These are phyloP conservation scores for Trametes cinnabarina DNA, from an alignment of 768 basidiomycete genomes.

Conservation along the genomic window DNA sequence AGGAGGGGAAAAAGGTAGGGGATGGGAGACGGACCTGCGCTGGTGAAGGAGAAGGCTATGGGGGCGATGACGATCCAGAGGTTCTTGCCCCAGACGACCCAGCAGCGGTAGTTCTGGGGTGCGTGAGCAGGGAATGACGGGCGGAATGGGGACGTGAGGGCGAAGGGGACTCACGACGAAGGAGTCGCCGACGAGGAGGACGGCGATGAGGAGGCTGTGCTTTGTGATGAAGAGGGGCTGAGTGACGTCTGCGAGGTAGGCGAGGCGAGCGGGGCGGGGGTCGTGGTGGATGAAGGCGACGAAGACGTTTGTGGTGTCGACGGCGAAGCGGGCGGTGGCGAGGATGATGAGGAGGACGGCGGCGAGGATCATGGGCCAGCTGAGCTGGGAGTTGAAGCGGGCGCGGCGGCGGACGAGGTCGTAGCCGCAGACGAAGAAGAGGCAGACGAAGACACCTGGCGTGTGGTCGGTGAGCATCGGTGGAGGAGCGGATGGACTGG, in stretches of 20 bases:
- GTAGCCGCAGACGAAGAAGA: conserved; percentile 9
- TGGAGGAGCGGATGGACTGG: too few relatives aligned
- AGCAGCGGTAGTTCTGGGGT: conserved; percentile 15
- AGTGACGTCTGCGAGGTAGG: conserved; percentile 13
- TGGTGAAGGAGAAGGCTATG: neutral
- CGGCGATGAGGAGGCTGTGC: conserved; percentile 8
- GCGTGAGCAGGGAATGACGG: neutral
- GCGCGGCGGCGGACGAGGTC: conserved; percentile 6
- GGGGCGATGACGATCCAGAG: conserved; percentile 5
- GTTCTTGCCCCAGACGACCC: conserved; percentile 14
- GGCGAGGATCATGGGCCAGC: conserved; percentile 12
- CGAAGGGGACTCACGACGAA: conserved; percentile 1
- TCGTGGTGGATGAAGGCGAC: conserved; percentile 14
- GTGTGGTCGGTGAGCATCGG: neutral
- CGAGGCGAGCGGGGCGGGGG: conserved; percentile 10
- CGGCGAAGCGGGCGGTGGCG: conserved; percentile 14
- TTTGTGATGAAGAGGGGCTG: conserved; percentile 14
- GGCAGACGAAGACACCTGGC: conserved; percentile 10
- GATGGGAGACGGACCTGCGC: neutral
- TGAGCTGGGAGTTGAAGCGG: conserved; percentile 1
- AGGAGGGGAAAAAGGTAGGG: too few relatives aligned
- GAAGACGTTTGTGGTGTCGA: conserved; percentile 16
- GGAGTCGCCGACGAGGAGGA: conserved; percentile 8
- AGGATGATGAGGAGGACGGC: conserved; percentile 14
- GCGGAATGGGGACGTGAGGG: neutral